Percentiles rank a stretch among this genome's conserved stretches.
Conservation (phyloP, 164 flowering plant genomes). For the Aristolochia fimbriata region DNA sequence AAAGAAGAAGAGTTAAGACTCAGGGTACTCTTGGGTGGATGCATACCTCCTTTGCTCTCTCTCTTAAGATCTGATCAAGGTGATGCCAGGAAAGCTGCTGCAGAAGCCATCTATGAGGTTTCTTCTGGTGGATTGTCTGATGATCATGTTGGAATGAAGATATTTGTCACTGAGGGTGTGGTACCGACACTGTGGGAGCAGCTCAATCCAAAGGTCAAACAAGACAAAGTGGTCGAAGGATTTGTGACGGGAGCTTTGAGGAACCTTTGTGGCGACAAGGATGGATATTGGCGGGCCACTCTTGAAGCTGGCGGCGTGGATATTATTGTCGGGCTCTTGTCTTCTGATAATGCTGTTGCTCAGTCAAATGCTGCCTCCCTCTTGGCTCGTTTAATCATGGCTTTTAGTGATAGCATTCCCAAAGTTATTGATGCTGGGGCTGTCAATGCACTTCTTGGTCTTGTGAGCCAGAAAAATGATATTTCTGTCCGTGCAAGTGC, state of each 20-base stretch:
- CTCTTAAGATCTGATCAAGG: conserved; percentile 59
- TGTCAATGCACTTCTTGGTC: conserved; percentile 46
- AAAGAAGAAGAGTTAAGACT: conserved; percentile 73
- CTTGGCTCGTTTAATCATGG: conserved; percentile 65
- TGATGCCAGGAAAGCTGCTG: conserved; percentile 81
- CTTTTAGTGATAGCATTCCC: conserved; percentile 69
- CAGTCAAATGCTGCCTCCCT: conserved; percentile 97
- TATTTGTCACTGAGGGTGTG: conserved; percentile 86
- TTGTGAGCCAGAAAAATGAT: conserved; percentile 54
- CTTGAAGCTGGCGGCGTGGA: conserved; percentile 82
- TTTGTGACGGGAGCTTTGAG: conserved; percentile 80
- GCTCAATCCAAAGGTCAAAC: conserved; percentile 47
- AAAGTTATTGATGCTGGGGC: conserved; percentile 75
- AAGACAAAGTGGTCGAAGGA: conserved; percentile 78
- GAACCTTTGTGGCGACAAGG: conserved; percentile 85
- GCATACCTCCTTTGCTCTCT: conserved; percentile 75
- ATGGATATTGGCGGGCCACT: conserved; percentile 65
- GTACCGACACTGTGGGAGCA: conserved; percentile 85
- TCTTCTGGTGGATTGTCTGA: conserved; percentile 74
- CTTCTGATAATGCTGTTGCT: conserved; percentile 59
- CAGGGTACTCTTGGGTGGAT: conserved; percentile 85
- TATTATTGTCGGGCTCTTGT: conserved; percentile 66
- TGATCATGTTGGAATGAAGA: conserved; percentile 84
- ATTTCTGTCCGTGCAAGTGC: conserved; percentile 78
- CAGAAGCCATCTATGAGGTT: conserved; percentile 77